These are phyloP conservation scores for Brassica nigra DNA, from an alignment of 345 rosid species.

Conservation along the genomic window DNA sequence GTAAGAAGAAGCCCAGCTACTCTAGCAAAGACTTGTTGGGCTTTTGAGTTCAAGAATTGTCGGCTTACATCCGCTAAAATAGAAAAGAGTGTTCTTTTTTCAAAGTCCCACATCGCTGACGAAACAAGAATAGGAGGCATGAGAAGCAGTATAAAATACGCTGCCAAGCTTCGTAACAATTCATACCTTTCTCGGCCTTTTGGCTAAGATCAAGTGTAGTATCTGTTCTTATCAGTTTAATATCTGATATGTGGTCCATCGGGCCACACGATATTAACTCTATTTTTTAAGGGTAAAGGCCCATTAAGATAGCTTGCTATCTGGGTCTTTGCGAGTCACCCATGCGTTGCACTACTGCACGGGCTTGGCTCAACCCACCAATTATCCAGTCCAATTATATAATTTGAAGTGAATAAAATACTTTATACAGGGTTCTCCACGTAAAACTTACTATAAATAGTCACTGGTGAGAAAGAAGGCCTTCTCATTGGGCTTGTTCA, in stretches of 20 bases:
- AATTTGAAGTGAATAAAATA: too few species aligned
- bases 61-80: neutral
- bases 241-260: slow-evolving; percentile 56
- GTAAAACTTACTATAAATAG: too few species aligned
- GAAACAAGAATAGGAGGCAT: neutral
- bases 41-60: neutral
- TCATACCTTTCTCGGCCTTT: slow-evolving; percentile 74
- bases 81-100: neutral
- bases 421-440: too few species aligned
- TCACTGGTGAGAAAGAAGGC: neutral
- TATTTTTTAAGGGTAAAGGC: slow-evolving; percentile 17
- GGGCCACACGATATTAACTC: slow-evolving; percentile 39
- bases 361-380: neutral
- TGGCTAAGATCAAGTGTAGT: slow-evolving; percentile 74
- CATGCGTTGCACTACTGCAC: slow-evolving; percentile 13
- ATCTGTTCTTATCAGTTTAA: slow-evolving; percentile 67
- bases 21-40: neutral
- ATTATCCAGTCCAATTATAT: neutral
- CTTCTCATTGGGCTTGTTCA: neutral
- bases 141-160: neutral
- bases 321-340: slow-evolving; percentile 3
- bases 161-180: neutral
- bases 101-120: neutral
- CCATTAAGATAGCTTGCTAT: slow-evolving; percentile 36
- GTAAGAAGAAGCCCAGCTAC: neutral